Base-by-base conservation (phyloP, 108 stramenopile species). In the Fistulifera pelliculosa region DNA sequence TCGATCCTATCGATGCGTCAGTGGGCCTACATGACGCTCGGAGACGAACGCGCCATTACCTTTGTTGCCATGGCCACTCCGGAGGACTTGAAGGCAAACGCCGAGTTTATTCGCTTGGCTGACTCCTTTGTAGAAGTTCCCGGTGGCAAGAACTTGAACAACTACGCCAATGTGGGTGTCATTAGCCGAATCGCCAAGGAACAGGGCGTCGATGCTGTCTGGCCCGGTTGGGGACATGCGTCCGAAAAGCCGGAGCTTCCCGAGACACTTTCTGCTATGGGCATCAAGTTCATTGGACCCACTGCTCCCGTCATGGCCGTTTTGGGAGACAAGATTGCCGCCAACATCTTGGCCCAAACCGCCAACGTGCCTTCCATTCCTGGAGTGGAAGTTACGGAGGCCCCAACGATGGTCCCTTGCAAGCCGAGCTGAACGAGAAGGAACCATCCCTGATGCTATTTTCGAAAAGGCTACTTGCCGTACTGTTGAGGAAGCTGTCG, bases 11-110 rank as follows among this genome's bases (percentile, higher is more conserved):
- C 95, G 62, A 96, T 98, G 94, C 85, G 97, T 24, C 92, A 95
- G 57, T 98, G 97, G 97, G 92, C 94, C 40, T 98, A 96, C 91
- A 93, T 95, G 80, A 90, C 91, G 62, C 75, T 96, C 22, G 95
- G 97, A 11, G 94, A 98, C 58, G 97, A 98, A 61, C 66, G 65
- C 28, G 94, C 94, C 47, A 84, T 98, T 40, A 76, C 95, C 61
- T 98, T 98, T 61, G 94, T 98, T 11, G 97, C 91, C 66, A 98
- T 98, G 97, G 97, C 97, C 41, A 96, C 95, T 23, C 92, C 95
- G 23, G 97, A 98, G 70, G 95, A 92, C 74, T 39, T 93, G 41
- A 95, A 86, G 75, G 97, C 97, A 27, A 98, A 98, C 62, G 97
- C 97, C 26, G 96, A 98, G 70, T 98, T 96, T 69, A 75, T 96